Evolutionary conservation across 139 green algal species (phyloP).

Genomic region (Eudorina sp.): DNA sequence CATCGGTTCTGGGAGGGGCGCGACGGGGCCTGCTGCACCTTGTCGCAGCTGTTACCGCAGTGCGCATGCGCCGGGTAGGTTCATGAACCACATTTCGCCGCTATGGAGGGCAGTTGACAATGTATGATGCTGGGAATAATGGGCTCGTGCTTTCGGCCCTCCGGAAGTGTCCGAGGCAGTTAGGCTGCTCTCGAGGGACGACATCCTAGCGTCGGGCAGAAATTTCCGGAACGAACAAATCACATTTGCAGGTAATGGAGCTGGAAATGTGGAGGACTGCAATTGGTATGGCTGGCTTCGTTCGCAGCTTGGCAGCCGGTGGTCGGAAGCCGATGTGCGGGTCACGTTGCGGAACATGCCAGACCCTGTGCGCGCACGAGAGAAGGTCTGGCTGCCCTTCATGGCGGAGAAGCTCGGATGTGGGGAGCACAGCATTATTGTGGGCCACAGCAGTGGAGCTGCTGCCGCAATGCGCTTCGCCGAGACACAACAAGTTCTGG

Average conservation of each 20-base stretch:
- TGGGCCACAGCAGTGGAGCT: slow-evolving; percentile 58
- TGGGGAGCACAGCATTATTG: slow-evolving; percentile 39
- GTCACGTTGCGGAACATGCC: slow-evolving; percentile 30
- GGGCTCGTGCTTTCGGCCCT: too few species aligned
- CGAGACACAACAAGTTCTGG: slow-evolving; percentile 41
- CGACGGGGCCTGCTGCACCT: too few species aligned
- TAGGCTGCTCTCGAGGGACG: too few species aligned
- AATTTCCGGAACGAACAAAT: too few species aligned
- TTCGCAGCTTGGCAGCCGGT: not conserved
- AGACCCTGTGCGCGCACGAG: slow-evolving; percentile 33
- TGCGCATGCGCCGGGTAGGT: too few species aligned
- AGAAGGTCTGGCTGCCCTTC: slow-evolving; percentile 52
- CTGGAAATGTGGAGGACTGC: slow-evolving; percentile 11
- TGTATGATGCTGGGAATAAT: too few species aligned
- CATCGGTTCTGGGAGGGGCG: too few species aligned
- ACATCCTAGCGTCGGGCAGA: too few species aligned
- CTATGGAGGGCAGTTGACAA: too few species aligned
- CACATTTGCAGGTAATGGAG: slow-evolving; percentile 3
- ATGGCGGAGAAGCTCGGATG: slow-evolving; percentile 47
- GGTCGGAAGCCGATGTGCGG: not conserved
- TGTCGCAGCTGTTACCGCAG: too few species aligned
- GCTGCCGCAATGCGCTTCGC: slow-evolving; percentile 56
- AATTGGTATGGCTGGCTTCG: slow-evolving; percentile 39
- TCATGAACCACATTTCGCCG: too few species aligned
- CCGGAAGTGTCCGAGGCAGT: too few species aligned